These are phyloP conservation scores for Lepiota subincarnata DNA, from an alignment of 768 basidiomycete genomes.

Conservation along the genomic window DNA sequence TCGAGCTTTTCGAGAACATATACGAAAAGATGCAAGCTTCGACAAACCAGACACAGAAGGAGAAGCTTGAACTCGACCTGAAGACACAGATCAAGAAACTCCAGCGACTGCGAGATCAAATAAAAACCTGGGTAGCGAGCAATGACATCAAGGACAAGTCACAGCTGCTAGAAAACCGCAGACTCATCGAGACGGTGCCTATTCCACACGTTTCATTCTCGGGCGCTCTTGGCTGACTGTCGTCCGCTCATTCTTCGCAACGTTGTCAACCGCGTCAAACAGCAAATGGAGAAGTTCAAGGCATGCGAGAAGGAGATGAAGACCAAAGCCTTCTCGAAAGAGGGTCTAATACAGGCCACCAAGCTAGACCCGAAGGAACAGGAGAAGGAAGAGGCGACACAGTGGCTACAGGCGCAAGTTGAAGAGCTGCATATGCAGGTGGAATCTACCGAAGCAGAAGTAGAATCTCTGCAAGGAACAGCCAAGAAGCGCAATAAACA, in stretches of 20 bases:
- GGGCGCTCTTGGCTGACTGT: neutral
- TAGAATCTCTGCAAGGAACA: constrained; percentile 75
- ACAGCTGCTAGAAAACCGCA: constrained; percentile 85
- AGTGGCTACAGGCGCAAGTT: constrained; percentile 85
- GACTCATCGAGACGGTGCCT: constrained; percentile 92
- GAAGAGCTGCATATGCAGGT: constrained; percentile 93
- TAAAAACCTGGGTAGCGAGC: constrained; percentile 97
- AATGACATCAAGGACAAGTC: constrained; percentile 99
- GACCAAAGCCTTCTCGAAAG: constrained; percentile 99
- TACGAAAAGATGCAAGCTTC: constrained; percentile 98
- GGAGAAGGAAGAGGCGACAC: constrained; percentile 85
- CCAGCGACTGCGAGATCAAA: constrained; percentile 97
- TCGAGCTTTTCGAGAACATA: constrained; percentile 91
- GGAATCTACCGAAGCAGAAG: constrained; percentile 91
- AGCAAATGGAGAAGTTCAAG: constrained; percentile 99
- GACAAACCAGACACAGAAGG: constrained; percentile 74
- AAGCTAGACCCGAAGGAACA: constrained; percentile 97
- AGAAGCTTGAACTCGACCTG: constrained; percentile 47
- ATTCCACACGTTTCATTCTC: constrained; percentile 13
- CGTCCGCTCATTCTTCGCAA: neutral
- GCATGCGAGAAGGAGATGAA: constrained; percentile 99
- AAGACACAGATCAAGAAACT: constrained; percentile 97
- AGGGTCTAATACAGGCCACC: constrained; percentile 90
- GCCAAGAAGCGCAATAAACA: constrained; percentile 85
- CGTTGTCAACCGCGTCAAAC: constrained; percentile 17